phyloP scores from a whole-genome alignment of 352 stramenopile species.

The Aphanomyces astaci region DNA sequence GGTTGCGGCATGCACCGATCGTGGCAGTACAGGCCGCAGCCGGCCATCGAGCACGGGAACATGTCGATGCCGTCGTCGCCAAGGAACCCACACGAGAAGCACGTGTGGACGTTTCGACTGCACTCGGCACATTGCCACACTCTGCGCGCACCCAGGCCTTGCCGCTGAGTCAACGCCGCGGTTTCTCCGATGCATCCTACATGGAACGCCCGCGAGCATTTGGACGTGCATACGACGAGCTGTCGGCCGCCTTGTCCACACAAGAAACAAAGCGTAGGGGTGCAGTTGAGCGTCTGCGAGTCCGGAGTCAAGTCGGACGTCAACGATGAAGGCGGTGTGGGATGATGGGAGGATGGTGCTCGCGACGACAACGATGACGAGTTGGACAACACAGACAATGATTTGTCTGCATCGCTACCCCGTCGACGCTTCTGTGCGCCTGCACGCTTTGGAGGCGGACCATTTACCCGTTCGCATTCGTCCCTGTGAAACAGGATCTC shows the following conservation, averaged over 20 bases:
- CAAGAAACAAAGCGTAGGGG: slow-evolving; percentile 47
- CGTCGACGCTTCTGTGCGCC: not conserved
- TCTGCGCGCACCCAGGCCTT: slow-evolving; percentile 32
- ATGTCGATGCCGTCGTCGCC: slow-evolving; percentile 48
- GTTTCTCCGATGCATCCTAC: slow-evolving; percentile 49
- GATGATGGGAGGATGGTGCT: too few species aligned
- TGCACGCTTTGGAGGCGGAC: slow-evolving; percentile 18
- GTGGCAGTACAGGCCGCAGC: slow-evolving; percentile 64
- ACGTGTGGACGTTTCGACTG: slow-evolving; percentile 43
- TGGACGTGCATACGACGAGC: slow-evolving; percentile 47
- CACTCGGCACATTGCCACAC: slow-evolving; percentile 66
- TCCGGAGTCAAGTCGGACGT: not conserved
- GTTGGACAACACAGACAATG: slow-evolving; percentile 26
- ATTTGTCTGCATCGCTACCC: slow-evolving; percentile 24
- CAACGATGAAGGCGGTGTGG: too few species aligned
- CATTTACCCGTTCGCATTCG: slow-evolving; percentile 65
- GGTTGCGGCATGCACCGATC: slow-evolving; percentile 26
- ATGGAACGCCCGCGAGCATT: slow-evolving; percentile 54
- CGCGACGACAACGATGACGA: not conserved
- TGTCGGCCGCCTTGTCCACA: slow-evolving; percentile 43
- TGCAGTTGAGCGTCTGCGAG: slow-evolving; percentile 31
- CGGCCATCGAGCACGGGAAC: slow-evolving; percentile 36
- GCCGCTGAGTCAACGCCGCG: slow-evolving; percentile 20
- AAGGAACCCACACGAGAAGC: slow-evolving; percentile 60
- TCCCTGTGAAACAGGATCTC: slow-evolving; percentile 71